A percentile compares a stretch with the other conserved stretches of the same genome.
These are phyloP conservation scores for Magnusiomyces ingens DNA, from an alignment of 1,139 yeast species.

Conservation along the genomic window DNA sequence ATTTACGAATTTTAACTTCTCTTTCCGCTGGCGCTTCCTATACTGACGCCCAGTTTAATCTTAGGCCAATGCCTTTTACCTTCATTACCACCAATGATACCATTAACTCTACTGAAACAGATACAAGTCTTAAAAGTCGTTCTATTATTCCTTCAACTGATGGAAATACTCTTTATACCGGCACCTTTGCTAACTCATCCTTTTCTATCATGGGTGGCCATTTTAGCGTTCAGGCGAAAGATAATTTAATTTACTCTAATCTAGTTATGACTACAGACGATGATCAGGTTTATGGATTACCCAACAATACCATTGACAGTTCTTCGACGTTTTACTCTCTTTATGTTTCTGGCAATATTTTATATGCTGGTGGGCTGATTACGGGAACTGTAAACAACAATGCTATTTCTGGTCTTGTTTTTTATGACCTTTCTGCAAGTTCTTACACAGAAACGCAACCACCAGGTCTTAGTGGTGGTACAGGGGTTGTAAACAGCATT, in stretches of 20 bases:
- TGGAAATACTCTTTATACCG: slow-evolving; percentile 27
- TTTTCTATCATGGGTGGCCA: slow-evolving; percentile 51
- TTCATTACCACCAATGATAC: slow-evolving; percentile 28
- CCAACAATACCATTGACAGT: slow-evolving; percentile 29
- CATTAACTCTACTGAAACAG: background rate
- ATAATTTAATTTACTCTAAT: slow-evolving; percentile 31
- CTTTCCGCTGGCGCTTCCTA: slow-evolving; percentile 26
- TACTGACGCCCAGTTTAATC: slow-evolving; percentile 22
- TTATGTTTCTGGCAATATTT: slow-evolving; percentile 38
- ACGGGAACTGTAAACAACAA: slow-evolving; percentile 32
- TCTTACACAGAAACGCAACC: slow-evolving; percentile 45
- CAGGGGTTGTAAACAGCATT: slow-evolving; percentile 46
- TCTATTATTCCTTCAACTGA: slow-evolving; percentile 1
- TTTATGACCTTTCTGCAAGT: slow-evolving; percentile 44
- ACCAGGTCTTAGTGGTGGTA: slow-evolving; percentile 29
- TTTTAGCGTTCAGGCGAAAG: slow-evolving; percentile 31
- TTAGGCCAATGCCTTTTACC: slow-evolving; percentile 28
- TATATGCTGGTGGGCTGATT: slow-evolving; percentile 51
- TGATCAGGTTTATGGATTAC: slow-evolving; percentile 33
- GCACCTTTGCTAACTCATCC: slow-evolving; percentile 43
- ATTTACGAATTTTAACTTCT: slow-evolving; percentile 21
- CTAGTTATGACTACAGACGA: slow-evolving; percentile 34
- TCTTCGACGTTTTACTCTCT: slow-evolving; percentile 38
- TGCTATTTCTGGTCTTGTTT: slow-evolving; percentile 40
- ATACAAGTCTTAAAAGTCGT: slow-evolving; percentile 16